Evolutionary conservation across 495 filamentous ascomycete genomes (phyloP).

Genomic region (Penicillium lividum): DNA sequence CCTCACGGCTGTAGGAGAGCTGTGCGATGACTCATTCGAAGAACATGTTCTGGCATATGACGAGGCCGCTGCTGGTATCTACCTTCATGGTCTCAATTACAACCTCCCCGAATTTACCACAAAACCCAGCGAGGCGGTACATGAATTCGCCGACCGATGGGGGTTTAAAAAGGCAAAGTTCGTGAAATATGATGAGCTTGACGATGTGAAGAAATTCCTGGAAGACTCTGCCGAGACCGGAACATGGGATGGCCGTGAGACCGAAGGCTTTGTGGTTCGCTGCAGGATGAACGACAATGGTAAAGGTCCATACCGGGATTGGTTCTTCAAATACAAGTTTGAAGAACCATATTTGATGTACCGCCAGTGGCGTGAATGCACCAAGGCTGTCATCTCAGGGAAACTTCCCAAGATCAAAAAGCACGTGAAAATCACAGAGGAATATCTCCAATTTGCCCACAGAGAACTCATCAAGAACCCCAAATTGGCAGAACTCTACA

Average conservation of each 20-base stretch:
- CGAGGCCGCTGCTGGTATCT: slow-evolving; percentile 82
- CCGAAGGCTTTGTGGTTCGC: slow-evolving; percentile 95
- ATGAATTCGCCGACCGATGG: slow-evolving; percentile 89
- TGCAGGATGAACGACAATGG: slow-evolving; percentile 66
- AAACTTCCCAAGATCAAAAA: slow-evolving; percentile 76
- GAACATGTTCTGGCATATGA: slow-evolving; percentile 94
- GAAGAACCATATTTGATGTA: slow-evolving; percentile 99
- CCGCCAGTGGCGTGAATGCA: slow-evolving; percentile 96
- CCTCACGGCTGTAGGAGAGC: slow-evolving; percentile 89
- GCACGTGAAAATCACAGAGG: slow-evolving; percentile 85
- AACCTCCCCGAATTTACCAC: slow-evolving; percentile 89
- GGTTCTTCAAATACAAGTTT: slow-evolving; percentile 99
- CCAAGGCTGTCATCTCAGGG: slow-evolving; percentile 82
- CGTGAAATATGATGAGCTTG: slow-evolving; percentile 71
- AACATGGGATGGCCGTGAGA: slow-evolving; percentile 83
- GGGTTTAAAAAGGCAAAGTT: slow-evolving; percentile 89
- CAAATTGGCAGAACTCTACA: slow-evolving; percentile 64
- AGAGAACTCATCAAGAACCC: slow-evolving; percentile 66
- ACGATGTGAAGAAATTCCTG: slow-evolving; percentile 73
- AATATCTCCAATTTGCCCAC: slow-evolving; percentile 82
- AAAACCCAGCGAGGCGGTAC: slow-evolving; percentile 73
- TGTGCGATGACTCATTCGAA: slow-evolving; percentile 95
- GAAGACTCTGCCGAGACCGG: slow-evolving; percentile 82
- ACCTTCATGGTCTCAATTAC: slow-evolving; percentile 93
- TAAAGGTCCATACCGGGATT: slow-evolving; percentile 64